These are phyloP conservation scores for Tilletia indica DNA, from an alignment of 1,284 basidiomycete species.

Conservation along the genomic window DNA sequence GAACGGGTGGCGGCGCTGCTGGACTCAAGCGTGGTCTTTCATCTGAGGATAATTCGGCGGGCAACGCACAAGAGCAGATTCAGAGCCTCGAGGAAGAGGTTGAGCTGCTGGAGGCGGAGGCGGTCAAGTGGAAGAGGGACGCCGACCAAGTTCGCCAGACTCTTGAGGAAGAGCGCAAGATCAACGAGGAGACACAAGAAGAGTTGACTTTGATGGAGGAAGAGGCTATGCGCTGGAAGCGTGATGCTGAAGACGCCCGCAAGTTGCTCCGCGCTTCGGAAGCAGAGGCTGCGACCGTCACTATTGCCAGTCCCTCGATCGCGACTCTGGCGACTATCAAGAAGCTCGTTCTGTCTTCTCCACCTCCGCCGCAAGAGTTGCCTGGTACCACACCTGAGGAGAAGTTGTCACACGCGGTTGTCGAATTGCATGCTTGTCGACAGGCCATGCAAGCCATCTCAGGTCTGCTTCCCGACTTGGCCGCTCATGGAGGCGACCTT, in stretches of 20 bases:
- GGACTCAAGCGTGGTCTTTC: not conserved
- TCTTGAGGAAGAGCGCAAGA: conserved; percentile 19
- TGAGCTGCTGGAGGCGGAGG: conserved; percentile 23
- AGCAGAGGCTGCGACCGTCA: not conserved
- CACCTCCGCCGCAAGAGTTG: not conserved
- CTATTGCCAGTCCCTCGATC: not conserved
- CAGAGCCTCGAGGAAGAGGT: conserved; percentile 14
- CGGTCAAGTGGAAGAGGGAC: conserved; percentile 24
- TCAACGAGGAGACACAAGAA: conserved; percentile 5
- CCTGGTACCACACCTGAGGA: not conserved
- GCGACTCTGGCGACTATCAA: not conserved
- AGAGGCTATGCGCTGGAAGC: conserved; percentile 9
- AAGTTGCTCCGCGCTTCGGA: not conserved
- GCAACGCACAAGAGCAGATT: not conserved
- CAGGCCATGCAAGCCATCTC: conserved; percentile 1
- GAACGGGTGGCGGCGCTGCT: conserved; percentile 7
- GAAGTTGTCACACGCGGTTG: not conserved
- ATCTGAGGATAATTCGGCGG: not conserved
- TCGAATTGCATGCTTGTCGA: not conserved
- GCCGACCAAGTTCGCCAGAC: conserved; percentile 5
- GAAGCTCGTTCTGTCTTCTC: not conserved
- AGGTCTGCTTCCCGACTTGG: not conserved
- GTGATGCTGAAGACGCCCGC: not conserved
- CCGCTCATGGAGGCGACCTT: not conserved
- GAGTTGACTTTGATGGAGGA: conserved; percentile 15